Evolutionary conservation across 2,329 filamentous ascomycete genomes (phyloP).

Genomic region (Fusarium sulawesiense): DNA sequence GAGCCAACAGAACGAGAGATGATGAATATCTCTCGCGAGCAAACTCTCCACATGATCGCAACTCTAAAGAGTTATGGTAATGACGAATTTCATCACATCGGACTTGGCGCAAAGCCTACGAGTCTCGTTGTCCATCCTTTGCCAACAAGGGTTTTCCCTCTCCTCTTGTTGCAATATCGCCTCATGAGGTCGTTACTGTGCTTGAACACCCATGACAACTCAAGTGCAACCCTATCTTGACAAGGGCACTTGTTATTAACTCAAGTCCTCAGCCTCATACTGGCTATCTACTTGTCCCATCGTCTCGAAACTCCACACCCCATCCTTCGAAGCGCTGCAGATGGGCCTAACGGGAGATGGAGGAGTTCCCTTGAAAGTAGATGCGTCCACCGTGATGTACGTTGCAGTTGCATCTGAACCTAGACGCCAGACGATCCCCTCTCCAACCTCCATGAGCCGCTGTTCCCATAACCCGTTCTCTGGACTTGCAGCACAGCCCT

Average conservation of each 20-base stretch:
- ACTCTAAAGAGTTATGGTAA: neutral
- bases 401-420: slow-evolving; percentile 40
- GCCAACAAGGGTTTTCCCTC: neutral
- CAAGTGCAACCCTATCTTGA: slow-evolving; percentile 22
- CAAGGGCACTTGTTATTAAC: slow-evolving; percentile 4
- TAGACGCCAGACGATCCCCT: slow-evolving; percentile 17
- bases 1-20: slow-evolving; percentile 10
- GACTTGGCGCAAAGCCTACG: slow-evolving; percentile 3
- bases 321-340: slow-evolving; percentile 30
- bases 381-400: slow-evolving; percentile 8
- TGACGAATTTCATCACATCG: neutral
- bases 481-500: slow-evolving; percentile 13
- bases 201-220: slow-evolving; percentile 15
- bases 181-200: slow-evolving; percentile 9
- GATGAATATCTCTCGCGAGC: neutral
- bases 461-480: slow-evolving; percentile 23
- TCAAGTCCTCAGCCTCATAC: slow-evolving; percentile 35
- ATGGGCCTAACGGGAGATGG: slow-evolving; percentile 39
- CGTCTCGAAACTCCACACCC: slow-evolving; percentile 28
- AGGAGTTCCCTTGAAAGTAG: slow-evolving; percentile 33
- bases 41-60: neutral
- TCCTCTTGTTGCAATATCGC: slow-evolving; percentile 4
- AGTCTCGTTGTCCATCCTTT: neutral
- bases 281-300: slow-evolving; percentile 14
- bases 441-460: slow-evolving; percentile 16